Evolutionary conservation across 805 yeast species (phyloP).

Genomic region (Ogataea ganodermae): DNA sequence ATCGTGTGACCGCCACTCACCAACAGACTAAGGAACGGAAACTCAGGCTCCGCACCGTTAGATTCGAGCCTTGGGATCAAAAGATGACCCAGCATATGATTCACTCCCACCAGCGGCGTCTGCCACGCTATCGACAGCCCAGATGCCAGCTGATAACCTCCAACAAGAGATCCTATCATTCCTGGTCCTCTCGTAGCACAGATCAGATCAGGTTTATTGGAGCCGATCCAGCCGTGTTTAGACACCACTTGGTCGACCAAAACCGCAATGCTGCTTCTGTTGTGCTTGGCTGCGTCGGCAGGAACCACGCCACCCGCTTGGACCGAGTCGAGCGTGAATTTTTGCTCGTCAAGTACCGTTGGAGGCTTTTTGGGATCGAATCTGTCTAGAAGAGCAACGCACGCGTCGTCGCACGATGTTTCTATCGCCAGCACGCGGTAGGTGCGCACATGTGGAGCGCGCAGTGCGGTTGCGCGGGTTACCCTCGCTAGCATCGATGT

Average conservation of each 20-base stretch:
- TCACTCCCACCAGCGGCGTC: constrained; percentile 83
- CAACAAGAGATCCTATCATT: constrained; percentile 84
- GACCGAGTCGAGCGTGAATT: constrained; percentile 65
- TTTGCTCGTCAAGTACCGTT: constrained; percentile 56
- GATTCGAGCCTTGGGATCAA: constrained; percentile 58
- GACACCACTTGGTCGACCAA: constrained; percentile 49
- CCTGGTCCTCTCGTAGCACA: constrained; percentile 97
- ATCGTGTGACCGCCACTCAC: constrained; percentile 96
- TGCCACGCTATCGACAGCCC: constrained; percentile 81
- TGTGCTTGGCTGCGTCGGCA: constrained; percentile 78
- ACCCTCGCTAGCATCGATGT: too few relatives aligned
- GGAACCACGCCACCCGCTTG: constrained; percentile 86
- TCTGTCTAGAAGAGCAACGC: constrained; percentile 76
- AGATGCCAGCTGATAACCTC: constrained; percentile 81
- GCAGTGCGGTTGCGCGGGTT: too few relatives aligned
- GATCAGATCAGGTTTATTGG: constrained; percentile 60
- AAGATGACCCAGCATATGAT: constrained; percentile 95
- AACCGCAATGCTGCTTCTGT: constrained; percentile 57
- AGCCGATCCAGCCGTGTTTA: constrained; percentile 36
- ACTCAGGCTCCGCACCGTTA: constrained; percentile 47
- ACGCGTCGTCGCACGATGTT: constrained; percentile 93
- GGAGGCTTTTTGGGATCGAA: constrained; percentile 41
- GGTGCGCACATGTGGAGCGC: background rate
- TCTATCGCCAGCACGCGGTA: constrained; percentile 85
- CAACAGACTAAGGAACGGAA: constrained; percentile 73